phyloP scores from a whole-genome alignment of 2,329 filamentous ascomycete species.

The Aureobasidium uvarum region DNA sequence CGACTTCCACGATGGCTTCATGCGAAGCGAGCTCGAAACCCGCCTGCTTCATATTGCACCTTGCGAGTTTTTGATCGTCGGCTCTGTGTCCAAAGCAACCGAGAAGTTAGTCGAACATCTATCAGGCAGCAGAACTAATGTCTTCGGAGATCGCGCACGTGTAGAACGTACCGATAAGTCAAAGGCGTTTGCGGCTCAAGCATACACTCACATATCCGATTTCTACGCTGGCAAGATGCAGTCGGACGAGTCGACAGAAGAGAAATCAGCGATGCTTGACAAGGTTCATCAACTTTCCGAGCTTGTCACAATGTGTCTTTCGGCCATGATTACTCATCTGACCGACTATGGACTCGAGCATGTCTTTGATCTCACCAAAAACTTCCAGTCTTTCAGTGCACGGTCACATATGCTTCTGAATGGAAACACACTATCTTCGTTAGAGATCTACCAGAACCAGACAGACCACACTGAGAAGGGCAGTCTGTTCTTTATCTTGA shows the following conservation, averaged over 20 bases:
- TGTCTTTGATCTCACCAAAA: slow-evolving; percentile 93
- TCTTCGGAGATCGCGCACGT: slow-evolving; percentile 86
- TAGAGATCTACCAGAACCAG: slow-evolving; percentile 94
- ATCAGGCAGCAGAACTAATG: slow-evolving; percentile 81
- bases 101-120: slow-evolving; percentile 90
- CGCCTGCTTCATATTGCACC: slow-evolving; percentile 92
- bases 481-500: slow-evolving; percentile 91
- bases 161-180: slow-evolving; percentile 74
- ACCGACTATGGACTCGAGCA: slow-evolving; percentile 91
- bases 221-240: slow-evolving; percentile 91
- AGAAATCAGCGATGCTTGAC: slow-evolving; percentile 66
- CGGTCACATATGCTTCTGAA: slow-evolving; percentile 94
- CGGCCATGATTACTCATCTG: slow-evolving; percentile 92
- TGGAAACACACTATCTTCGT: slow-evolving; percentile 86
- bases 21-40: slow-evolving; percentile 95
- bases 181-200: slow-evolving; percentile 79
- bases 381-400: slow-evolving; percentile 94
- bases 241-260: slow-evolving; percentile 42
- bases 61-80: slow-evolving; percentile 91
- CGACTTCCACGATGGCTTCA: slow-evolving; percentile 94
- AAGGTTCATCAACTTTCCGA: slow-evolving; percentile 84
- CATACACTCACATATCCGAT: slow-evolving; percentile 82
- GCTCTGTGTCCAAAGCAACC: slow-evolving; percentile 82
- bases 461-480: slow-evolving; percentile 83
- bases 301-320: slow-evolving; percentile 84